phyloP scores from a whole-genome alignment of 495 filamentous ascomycete species.

The Pseudomonodictys pantanalensis region DNA sequence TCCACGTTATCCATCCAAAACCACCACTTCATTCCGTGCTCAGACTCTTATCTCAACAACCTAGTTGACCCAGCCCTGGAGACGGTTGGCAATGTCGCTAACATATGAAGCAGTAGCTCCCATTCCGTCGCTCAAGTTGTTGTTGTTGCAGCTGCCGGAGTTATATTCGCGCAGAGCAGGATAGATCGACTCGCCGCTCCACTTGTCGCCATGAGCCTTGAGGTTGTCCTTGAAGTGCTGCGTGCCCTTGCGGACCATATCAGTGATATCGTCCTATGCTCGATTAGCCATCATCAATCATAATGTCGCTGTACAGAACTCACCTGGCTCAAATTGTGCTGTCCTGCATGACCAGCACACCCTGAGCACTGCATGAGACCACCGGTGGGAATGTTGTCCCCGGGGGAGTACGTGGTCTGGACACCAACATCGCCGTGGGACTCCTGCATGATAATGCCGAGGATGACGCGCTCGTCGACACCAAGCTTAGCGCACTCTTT shows the following conservation, averaged over 20 bases:
- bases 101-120: slow-evolving; percentile 44
- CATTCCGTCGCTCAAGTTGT: slow-evolving; percentile 40
- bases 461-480: slow-evolving; percentile 47
- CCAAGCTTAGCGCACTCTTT: slow-evolving; percentile 37
- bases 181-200: slow-evolving; percentile 42
- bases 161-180: slow-evolving; percentile 46
- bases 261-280: slow-evolving; percentile 38
- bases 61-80: slow-evolving; percentile 36
- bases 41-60: background rate
- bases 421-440: slow-evolving; percentile 45
- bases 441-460: slow-evolving; percentile 49
- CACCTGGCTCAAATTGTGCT: slow-evolving; percentile 43
- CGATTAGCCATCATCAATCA: background rate
- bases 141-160: slow-evolving; percentile 41
- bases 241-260: slow-evolving; percentile 43
- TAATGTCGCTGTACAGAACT: too few relatives aligned
- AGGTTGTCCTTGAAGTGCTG: slow-evolving; percentile 42
- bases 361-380: slow-evolving; percentile 44
- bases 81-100: slow-evolving; percentile 43
- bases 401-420: slow-evolving; percentile 35
- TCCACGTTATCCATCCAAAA: too few relatives aligned
- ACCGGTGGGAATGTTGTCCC: slow-evolving; percentile 38
- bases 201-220: slow-evolving; percentile 36
- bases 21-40: too few relatives aligned
- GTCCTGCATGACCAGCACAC: slow-evolving; percentile 17